Evolutionary conservation across 169 alveolate genomes (phyloP).

Genomic region (Eimeria praecox): DNA sequence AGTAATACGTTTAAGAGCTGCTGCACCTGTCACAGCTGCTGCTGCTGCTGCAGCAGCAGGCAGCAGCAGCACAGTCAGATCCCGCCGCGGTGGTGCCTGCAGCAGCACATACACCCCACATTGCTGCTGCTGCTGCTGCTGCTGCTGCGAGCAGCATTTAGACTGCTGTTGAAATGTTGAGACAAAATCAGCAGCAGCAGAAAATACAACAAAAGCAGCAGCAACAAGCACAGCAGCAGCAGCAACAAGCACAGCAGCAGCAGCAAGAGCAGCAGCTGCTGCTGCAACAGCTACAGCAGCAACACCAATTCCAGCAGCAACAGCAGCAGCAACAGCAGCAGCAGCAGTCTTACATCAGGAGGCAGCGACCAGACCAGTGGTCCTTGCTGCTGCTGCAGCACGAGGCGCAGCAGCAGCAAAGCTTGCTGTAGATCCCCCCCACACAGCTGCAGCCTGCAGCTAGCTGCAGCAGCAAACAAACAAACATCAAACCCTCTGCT

Average conservation of each 20-base stretch:
- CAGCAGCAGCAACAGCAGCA: slow-evolving; percentile 23
- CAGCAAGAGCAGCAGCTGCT: not conserved
- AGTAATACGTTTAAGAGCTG: not conserved
- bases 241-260: not conserved
- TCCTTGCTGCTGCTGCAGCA: slow-evolving; percentile 58
- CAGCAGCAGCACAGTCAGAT: not conserved
- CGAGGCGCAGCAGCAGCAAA: slow-evolving; percentile 64
- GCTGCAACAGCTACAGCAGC: not conserved
- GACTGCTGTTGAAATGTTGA: not conserved
- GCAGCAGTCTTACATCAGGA: not conserved
- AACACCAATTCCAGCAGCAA: not conserved
- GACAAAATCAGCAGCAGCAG: not conserved
- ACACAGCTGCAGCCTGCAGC: not conserved
- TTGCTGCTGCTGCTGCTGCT: no score
- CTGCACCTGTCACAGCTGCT: not conserved
- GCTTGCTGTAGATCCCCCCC: slow-evolving; percentile 17
- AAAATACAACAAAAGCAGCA: not conserved
- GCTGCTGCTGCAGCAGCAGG: not conserved
- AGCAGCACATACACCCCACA: no score
- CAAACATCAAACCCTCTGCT: not conserved
- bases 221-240: not conserved
- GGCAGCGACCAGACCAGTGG: slow-evolving; percentile 40
- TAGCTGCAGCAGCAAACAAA: not conserved
- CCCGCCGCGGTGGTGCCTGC: not conserved
- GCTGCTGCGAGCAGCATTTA: no score